These are phyloP conservation scores for Avena eriantha DNA, from an alignment of 176 grass and related monocot genomes.

Conservation along the genomic window DNA sequence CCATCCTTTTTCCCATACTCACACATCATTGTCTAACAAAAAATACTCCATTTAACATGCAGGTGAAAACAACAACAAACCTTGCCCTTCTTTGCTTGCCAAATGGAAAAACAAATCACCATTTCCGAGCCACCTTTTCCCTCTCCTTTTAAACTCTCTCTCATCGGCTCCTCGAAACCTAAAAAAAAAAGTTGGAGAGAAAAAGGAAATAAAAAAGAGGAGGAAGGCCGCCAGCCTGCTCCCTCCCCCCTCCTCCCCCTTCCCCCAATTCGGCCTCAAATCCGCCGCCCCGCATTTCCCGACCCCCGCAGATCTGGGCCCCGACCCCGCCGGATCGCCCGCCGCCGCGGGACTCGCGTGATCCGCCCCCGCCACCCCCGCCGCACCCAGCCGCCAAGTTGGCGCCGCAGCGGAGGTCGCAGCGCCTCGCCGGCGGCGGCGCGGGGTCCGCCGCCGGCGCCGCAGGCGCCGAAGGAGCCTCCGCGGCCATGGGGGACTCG, in stretches of 20 bases:
- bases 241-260: not conserved
- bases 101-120: not conserved
- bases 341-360: constrained; percentile 29
- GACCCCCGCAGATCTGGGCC: constrained; percentile 49
- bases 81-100: not conserved
- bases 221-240: constrained; percentile 14
- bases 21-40: constrained; percentile 38
- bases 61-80: not conserved
- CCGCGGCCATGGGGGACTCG: constrained; percentile 61
- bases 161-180: not conserved
- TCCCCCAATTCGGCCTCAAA: constrained; percentile 60
- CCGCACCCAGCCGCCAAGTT: constrained; percentile 54
- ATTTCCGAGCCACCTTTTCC: constrained; percentile 25
- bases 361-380: constrained; percentile 21
- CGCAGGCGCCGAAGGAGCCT: constrained; percentile 17
- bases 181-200: not conserved
- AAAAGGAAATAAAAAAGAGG: constrained; percentile 5
- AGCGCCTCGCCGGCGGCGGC: constrained; percentile 89
- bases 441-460: constrained; percentile 48
- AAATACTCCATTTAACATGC: not conserved
- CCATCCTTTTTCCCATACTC: not conserved
- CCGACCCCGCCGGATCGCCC: constrained; percentile 40
- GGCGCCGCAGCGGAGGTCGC: constrained; percentile 97
- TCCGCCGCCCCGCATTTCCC: constrained; percentile 51
- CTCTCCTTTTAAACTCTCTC: constrained; percentile 6